A percentile compares a stretch with the other conserved stretches of the same genome.
Conservation (phyloP, 768 basidiomycete species). For the Podaxis sp. region DNA sequence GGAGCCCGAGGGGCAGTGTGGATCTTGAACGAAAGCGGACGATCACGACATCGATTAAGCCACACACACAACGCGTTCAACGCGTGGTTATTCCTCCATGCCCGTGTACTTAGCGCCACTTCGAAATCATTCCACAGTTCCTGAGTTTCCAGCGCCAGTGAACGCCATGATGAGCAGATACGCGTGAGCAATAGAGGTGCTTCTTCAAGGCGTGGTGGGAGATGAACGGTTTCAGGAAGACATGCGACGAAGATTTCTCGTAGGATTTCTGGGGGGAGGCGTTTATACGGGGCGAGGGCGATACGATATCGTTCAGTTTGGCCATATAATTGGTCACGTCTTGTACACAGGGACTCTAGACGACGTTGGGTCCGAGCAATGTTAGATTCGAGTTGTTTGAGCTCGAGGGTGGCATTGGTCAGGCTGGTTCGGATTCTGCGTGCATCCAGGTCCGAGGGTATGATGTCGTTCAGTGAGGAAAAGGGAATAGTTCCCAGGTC, state of each 20-base stretch:
- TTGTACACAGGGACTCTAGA: conserved; percentile 6
- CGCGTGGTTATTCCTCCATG: conserved; percentile 13
- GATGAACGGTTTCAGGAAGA: conserved; percentile 11
- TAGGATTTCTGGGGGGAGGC: conserved; percentile 19
- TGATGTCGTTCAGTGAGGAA: conserved; percentile 8
- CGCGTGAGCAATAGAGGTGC: conserved; percentile 22
- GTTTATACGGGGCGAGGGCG: conserved; percentile 23
- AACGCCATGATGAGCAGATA: conserved; percentile 22
- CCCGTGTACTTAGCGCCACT: not conserved
- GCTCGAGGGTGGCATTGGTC: conserved; percentile 3
- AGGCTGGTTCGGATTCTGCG: conserved; percentile 9
- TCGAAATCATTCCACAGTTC: conserved; percentile 22
- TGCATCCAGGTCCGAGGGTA: conserved; percentile 8
- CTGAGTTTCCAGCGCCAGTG: conserved; percentile 18
- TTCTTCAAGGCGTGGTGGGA: conserved; percentile 16
- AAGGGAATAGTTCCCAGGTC: conserved; percentile 8
- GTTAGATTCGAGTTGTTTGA: conserved; percentile 13
- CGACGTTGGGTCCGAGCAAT: conserved; percentile 11
- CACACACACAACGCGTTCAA: conserved; percentile 7
- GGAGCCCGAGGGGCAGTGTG: conserved; percentile 10
- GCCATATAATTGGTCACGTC: not conserved
- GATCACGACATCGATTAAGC: conserved; percentile 17
- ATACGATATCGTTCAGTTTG: conserved; percentile 18
- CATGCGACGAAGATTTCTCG: conserved; percentile 21
- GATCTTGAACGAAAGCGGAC: conserved; percentile 10